Evolutionary conservation across 257 asterid genomes (phyloP), one percentile per base, ranked within the genome.

Genomic region (Rehmannia glutinosa): DNA sequence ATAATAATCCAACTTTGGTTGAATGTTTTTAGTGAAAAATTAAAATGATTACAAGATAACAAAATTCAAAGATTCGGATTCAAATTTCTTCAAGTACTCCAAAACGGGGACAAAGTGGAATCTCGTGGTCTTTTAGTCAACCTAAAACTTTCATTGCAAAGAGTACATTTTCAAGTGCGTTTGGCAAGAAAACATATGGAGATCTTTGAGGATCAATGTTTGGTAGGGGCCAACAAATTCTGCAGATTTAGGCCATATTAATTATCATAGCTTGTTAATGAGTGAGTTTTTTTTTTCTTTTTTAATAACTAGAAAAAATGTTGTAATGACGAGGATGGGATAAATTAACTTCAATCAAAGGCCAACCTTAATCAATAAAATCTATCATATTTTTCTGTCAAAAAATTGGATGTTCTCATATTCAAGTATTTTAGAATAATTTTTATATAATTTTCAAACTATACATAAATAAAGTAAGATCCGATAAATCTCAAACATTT

Each of bases 81-180:
- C 62, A 51, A 69, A 11, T 21, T 63, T 68, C 63, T 67, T 47
- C 13, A 17, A 11, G 11, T 11, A 58, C 69, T 25, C 67, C 58
- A 35, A n/a, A 24, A 67, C 10, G 54, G 70, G 66, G 76, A 71
- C 77, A 70, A 69, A 36, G 16, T 51, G 38, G 74, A 55, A 42
- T 56, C 66, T 63, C 8, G 11, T 28, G 54, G 21, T 12, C 33
- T 41, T 59, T 46, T 55, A 62, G 71, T 76, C 81, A 66, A 76
- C 66, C 23, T 17, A n/a, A n/a, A 27, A 42, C 21, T 60, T 59
- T 25, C 49, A 19, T 53, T 35, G 49, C 4, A 28, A 35, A 21
- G 8, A 21, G 17, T 8, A 63, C 49, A 52, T 55, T 62, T 55
- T 33, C 16, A 7, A 73, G 78, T 73, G 81, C 55, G 81, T 77